These are phyloP conservation scores for Citrullus amarus DNA, from an alignment of 306 rosid genomes.

Conservation along the genomic window DNA sequence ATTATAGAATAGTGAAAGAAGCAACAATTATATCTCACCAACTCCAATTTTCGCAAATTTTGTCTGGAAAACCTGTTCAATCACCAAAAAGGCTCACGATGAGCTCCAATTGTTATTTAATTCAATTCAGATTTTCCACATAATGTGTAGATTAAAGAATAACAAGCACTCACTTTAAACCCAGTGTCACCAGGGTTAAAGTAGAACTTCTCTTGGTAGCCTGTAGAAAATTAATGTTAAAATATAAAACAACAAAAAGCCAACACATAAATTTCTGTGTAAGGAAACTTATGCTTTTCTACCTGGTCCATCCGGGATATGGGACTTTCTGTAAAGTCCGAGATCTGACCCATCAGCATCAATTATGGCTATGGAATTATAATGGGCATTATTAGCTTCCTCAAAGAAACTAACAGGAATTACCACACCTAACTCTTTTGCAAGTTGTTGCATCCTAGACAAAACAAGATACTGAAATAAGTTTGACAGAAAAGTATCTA, in stretches of 20 bases:
- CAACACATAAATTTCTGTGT: not conserved
- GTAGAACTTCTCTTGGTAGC: conserved; percentile 96
- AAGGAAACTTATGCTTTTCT: conserved; percentile 6
- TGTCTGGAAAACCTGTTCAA: conserved; percentile 78
- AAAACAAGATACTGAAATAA: conserved; percentile 17
- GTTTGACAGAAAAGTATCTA: conserved; percentile 1
- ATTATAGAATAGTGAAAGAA: not conserved
- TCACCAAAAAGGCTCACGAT: conserved; percentile 16
- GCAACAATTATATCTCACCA: conserved; percentile 40
- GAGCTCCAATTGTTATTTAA: conserved; percentile 1
- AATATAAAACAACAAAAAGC: not conserved
- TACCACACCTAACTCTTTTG: conserved; percentile 74
- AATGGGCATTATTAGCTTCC: conserved; percentile 95
- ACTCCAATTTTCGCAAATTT: conserved; percentile 80
- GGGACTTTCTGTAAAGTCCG: conserved; percentile 91
- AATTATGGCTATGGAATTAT: conserved; percentile 73
- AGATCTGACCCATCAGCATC: conserved; percentile 96
- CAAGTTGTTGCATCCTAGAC: conserved; percentile 75
- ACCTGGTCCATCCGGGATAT: conserved; percentile 98
- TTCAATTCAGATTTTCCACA: conserved; percentile 3
- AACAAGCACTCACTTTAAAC: conserved; percentile 55
- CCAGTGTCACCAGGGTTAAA: conserved; percentile 97
- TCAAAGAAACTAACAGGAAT: conserved; percentile 93
- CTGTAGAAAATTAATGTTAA: conserved; percentile 26
- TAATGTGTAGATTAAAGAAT: not conserved